Base-by-base conservation (phyloP, 306 rosid genomes). In the Castanea mollissima region DNA sequence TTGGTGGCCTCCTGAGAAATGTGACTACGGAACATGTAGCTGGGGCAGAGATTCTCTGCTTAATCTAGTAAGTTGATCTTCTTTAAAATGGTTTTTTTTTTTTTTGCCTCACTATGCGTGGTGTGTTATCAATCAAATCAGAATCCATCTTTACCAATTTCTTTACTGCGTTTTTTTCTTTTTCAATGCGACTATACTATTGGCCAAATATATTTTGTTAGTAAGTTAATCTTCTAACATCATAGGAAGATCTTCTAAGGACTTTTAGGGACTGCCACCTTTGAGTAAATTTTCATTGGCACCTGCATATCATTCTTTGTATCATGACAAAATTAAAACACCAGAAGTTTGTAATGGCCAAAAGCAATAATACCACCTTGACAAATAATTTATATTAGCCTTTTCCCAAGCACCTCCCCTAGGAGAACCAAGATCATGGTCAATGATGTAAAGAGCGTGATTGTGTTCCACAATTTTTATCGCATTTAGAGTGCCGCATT, bases 1-100 rank as follows among this genome's bases (percentile, higher is more conserved):
- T 83, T 95, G 99, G 99, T 95, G 99, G 99, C 99, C 99, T 70
- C 99, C 97, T 77, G 92, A 91, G 92, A 95, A 95, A 86, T 95
- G 99, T 49, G 99, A 95, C 72, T 93, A 89, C 71, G 97, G 96
- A 10, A 88, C 81, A 32, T 95, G 99, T 49, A 90, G 97, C 74
- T 95, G 99, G 99, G 99, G 89, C 23, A 87, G 19, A n/a, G 87
- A 98, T 82, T 90, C 98, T 83, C 80, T 95, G 32, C 94, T 95
- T 57, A 95, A 93, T 85, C 94, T 95, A 91, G 99, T 95, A 85
- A 73, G 18, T 4, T 19, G 5, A 16, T 32, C 23, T 14, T 57
- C 67, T 64, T 34, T 69, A 49, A 44, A 51, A 18, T 19, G 13
- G 13, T n/a, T 68, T 54, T 2, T 67, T 21, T 4, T 4, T 9